A percentile compares a stretch with the other conserved stretches of the same genome.
Evolutionary conservation across 1,139 yeast species (phyloP).

Genomic region (Keqinozyma sinolaborantium): DNA sequence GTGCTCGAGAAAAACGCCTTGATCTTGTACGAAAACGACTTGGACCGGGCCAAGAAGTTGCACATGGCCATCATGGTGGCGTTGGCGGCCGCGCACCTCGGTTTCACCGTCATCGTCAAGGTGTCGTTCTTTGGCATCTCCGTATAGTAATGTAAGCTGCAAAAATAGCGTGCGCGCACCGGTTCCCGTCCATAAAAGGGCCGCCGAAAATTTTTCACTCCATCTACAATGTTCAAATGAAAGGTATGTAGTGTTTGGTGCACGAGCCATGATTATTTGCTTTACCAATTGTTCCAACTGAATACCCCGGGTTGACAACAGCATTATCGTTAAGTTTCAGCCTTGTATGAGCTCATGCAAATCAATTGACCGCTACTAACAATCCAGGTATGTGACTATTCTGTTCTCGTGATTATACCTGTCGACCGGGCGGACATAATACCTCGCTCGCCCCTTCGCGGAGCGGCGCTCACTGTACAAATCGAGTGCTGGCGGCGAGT

Average conservation of each 20-base stretch:
- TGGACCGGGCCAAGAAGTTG: constrained; percentile 16
- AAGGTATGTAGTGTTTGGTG: constrained; percentile 3
- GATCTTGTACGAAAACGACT: constrained; percentile 23
- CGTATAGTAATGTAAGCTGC: constrained; percentile 3
- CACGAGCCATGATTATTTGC: constrained; percentile 65
- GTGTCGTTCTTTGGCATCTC: constrained; percentile 45
- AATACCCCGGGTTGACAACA: constrained; percentile 68
- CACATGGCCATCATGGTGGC: constrained; percentile 19
- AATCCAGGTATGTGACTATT: constrained; percentile 14
- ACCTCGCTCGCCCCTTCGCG: constrained; percentile 49
- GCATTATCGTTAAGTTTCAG: constrained; percentile 82
- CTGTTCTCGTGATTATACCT: constrained; percentile 47
- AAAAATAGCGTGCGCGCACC: constrained; percentile 1
- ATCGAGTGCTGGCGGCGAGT: constrained; percentile 49
- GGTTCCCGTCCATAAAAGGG: neutral
- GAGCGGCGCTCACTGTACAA: constrained; percentile 70
- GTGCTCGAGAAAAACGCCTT: constrained; percentile 33
- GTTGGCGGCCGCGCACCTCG: constrained; percentile 35
- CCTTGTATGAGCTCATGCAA: constrained; percentile 87
- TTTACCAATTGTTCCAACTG: constrained; percentile 83
- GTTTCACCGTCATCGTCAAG: constrained; percentile 46
- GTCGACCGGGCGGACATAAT: constrained; percentile 86
- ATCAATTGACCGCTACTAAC: constrained; percentile 16
- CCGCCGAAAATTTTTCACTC: constrained; percentile 1
- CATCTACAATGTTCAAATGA: constrained; percentile 1